Evolutionary conservation across 352 stramenopile genomes (phyloP), one percentile per base, ranked within the genome.

Genomic region (Blastocystis sp.): DNA sequence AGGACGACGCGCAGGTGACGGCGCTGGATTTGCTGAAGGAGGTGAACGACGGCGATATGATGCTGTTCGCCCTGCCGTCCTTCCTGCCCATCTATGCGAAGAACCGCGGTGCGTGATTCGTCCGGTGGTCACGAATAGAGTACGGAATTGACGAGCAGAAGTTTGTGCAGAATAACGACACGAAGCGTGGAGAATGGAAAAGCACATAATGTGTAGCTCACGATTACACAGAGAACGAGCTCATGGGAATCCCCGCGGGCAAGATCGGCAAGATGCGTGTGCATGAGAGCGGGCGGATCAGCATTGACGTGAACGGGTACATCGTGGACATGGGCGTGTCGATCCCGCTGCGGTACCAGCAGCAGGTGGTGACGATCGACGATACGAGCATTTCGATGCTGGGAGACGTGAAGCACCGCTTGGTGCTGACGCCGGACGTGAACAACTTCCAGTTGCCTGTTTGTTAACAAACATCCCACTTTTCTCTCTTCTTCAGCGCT

Each of bases 401-500:
- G 3, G 74, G 74, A 19, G 61, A 67, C 45, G 74, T 84, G 7
- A 84, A 38, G 53, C 74, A 84, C 69, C 74, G 74, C n/a, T 34
- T 84, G 28, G 74, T 84, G 21, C 43, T 84, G 56, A 84, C 52
- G 11, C 74, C 74, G 11, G 56, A 84, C 21, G 52, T 84, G 9
- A n/a, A 84, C 38, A 84, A 84, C 41, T 84, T 69, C 48, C 52
- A 41, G 10, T 84, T 17, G 74, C 9, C 9, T 84, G 74, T 79
- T 79, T 79, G 69, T 79, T 79, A 77, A 65, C 43, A 17, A 41
- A 23, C n/a, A 53, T 76, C n/a, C 5, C 43, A 89, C 94, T 93
- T 91, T 92, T 93, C 91, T 7, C 92, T 90, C 91, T 96, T 96
- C 91, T 95, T 94, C 84, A 95, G 89, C 76, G 93, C 93, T 60